Conservation (phyloP, 1,284 basidiomycete genomes). For the Irpex lacteus region DNA sequence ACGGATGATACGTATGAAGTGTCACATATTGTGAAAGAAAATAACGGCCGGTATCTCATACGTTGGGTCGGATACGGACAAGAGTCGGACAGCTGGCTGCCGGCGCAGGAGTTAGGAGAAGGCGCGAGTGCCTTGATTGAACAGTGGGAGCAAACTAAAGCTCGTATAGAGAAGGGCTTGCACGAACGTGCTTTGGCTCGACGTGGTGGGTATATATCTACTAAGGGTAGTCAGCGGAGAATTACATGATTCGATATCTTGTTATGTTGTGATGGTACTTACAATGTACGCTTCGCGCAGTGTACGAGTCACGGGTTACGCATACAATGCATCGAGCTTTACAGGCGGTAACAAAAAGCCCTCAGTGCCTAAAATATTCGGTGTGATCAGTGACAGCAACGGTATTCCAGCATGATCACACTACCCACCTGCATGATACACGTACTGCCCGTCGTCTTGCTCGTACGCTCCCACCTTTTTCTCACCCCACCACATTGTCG, state of each 20-base stretch:
- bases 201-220: neutral
- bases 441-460: too few species aligned
- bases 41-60: conserved; percentile 33
- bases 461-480: too few species aligned
- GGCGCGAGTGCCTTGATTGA: conserved; percentile 30
- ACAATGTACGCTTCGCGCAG: too few species aligned
- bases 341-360: too few species aligned
- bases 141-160: conserved; percentile 28
- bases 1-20: conserved; percentile 28
- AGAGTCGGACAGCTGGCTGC: conserved; percentile 45
- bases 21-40: conserved; percentile 34
- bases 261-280: neutral
- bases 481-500: too few species aligned
- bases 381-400: too few species aligned
- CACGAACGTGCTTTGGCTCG: conserved; percentile 15
- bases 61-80: conserved; percentile 47
- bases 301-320: too few species aligned
- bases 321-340: too few species aligned
- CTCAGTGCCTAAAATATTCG: too few species aligned
- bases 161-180: conserved; percentile 22
- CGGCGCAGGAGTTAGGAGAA: conserved; percentile 31
- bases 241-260: neutral
- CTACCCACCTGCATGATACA: too few species aligned
- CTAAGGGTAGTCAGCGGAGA: neutral
- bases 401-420: too few species aligned